phyloP scores from a whole-genome alignment of 2,329 filamentous ascomycete species.

The Xylaria sp. region DNA sequence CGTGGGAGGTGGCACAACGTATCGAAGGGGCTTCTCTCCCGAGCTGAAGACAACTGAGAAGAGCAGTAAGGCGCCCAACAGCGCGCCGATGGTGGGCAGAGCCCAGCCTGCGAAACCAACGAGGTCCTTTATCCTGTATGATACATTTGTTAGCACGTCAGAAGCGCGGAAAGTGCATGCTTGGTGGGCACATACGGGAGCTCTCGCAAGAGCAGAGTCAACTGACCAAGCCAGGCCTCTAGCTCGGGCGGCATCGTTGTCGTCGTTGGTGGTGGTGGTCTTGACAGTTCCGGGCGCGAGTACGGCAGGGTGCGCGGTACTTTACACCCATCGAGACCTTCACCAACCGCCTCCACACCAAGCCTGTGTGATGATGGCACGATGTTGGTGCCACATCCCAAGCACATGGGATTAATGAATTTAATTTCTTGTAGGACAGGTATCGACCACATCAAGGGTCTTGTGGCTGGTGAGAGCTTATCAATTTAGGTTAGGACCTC shows the following conservation, averaged over 20 bases:
- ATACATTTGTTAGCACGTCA: conserved; percentile 23
- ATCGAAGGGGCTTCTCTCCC: conserved; percentile 61
- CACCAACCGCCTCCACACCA: conserved; percentile 16
- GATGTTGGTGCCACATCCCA: conserved; percentile 17
- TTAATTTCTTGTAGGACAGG: not conserved
- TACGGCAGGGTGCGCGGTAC: not conserved
- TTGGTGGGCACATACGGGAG: conserved; percentile 45
- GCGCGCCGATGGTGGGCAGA: conserved; percentile 35
- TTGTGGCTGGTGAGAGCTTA: conserved; percentile 24
- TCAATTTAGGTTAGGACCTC: not conserved
- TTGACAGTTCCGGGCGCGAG: not conserved
- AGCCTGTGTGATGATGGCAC: conserved; percentile 33
- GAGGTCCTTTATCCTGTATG: conserved; percentile 41
- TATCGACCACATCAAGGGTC: conserved; percentile 27
- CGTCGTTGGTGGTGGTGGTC: conserved; percentile 19
- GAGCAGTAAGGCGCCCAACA: conserved; percentile 43
- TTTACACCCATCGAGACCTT: conserved; percentile 24
- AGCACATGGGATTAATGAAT: not conserved
- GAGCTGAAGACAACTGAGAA: conserved; percentile 42
- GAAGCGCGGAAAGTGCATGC: not conserved
- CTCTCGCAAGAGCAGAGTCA: conserved; percentile 41
- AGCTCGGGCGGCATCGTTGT: conserved; percentile 45
- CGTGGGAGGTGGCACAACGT: conserved; percentile 71
- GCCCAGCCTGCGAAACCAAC: conserved; percentile 23
- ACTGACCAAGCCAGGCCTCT: conserved; percentile 44